Base-by-base conservation (phyloP, 2,329 filamentous ascomycete genomes). In the Polychaeton citri region DNA sequence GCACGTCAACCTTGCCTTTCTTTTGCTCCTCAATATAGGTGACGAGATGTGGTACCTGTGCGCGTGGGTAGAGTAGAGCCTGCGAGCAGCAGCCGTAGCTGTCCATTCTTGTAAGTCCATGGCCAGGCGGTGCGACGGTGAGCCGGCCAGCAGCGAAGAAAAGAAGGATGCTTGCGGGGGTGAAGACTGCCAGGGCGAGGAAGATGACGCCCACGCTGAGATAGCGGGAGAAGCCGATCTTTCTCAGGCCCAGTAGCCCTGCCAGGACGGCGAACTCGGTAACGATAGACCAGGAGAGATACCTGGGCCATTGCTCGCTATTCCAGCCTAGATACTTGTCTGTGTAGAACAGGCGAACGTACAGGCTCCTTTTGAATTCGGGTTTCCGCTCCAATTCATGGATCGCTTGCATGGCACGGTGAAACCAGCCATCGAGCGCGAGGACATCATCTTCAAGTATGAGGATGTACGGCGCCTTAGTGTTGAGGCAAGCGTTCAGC, bases 371-470 rank as follows among this genome's bases (percentile, higher is more conserved):
- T 12, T 37, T 24, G 4, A 28, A 5, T 37, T 32, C 34, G 9
- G 50, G 53, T 34, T 57, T 45, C 20, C 40, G 41, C 38, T 63
- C 54, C 4, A 55, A 55, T 21, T 47, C 41, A 13, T 51, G 42
- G 20, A 66, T 43, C 0, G 56, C 63, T 4, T 50, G 40, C 26
- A 60, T 48, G 0, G 59, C 60, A 4, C 62, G 57, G 33, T 60
- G 51, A 42, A 61, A 65, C 65, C 66, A 68, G 9, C 64, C 64
- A 34, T 65, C 62, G 44, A 62, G 55, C 21, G 62, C 63, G 4
- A 69, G 37, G 3, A 61, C 54, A 42, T 68, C 65, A 41, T 68
- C 65, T 43, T 69, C 65, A 4, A 69, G 44, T 26, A 69, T 61
- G 5, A 56, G 49, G 24, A 62, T 54, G 41, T 65, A 65, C 2